Evolutionary conservation across 23 red algal genomes (phyloP), one percentile per base, ranked within the genome.

Genomic region (Cyanidium caldarium): DNA sequence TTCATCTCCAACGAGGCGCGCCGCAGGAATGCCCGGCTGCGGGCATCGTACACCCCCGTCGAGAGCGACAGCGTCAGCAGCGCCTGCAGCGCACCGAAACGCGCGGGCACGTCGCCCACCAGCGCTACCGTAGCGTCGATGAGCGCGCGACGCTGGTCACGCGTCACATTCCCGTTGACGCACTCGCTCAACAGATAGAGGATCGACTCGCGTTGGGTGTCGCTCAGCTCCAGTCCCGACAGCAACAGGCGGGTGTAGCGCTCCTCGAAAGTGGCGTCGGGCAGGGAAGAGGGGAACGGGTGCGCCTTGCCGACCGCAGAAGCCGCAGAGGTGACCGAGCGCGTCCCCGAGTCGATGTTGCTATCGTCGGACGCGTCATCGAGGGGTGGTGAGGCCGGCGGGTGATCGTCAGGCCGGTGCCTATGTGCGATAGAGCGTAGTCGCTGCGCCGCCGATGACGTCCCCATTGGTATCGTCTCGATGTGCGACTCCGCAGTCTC

Each of bases 31-130:
- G 75, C 88, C 12, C 88, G 68, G 44, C 73, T 75, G 26, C 88
- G 65, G 25, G 88, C 71, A 40, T 94, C 88, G 44, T 94, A 94
- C 23, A 42, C 61, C 23, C 88, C 88, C 0, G 57, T 30, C 33
- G 71, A 68, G 5, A 94, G 72, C 17, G 88, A 45, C 1, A 85
- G 37, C 3, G 74, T 72, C 12, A 94, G 67, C 68, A 94, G 67
- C 14, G 88, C 80, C 65, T 94, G 88, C 19, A 86, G 2, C 19
- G 80, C 80, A 23, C 33, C 51, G 72, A 94, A 86, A 19, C 88
- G 82, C 15, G 58, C 57, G 33, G 37, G 43, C 30, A 68, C 58
- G 42, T 80, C 76, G 19, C 88, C 88, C 12, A 94, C 61, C 20
- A 94, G 36, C 1, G 38, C 2, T 1, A 46, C 40, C 7, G 45